Base-by-base conservation (phyloP, 306 rosid species). In the Quercus suber region DNA sequence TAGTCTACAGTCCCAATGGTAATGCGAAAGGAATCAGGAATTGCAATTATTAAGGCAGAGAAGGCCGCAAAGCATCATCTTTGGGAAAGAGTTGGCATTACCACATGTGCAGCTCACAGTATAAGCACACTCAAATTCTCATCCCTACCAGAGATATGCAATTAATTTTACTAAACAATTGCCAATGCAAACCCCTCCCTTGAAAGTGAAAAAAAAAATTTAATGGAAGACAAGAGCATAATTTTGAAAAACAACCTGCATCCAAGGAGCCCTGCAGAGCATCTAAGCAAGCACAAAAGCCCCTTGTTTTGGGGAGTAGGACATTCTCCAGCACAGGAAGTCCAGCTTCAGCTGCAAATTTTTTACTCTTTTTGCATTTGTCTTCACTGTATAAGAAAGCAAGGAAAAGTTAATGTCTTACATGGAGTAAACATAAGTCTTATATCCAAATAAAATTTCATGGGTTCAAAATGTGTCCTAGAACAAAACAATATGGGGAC, bases 231-330 rank as follows among this genome's bases (percentile, higher is more conserved):
- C 49, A 65, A 76, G 73, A 60, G 31, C 3, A 68, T 43, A 77
- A 64, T 45, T 43, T 71, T 12, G 67, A 17, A 35, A 59, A 82
- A 10, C n/a, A 85, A 96, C 99, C 98, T 91, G 94, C 97, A 83
- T 96, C 93, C 82, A 96, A 73, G 37, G 98, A 90, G 82, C 71
- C 87, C 74, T 89, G 84, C 17, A 96, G 87, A 79, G 81, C 78
- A 88, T 88, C 91, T 87, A 96, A 80, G 88, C 98, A 91, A 84
- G 92, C 90, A 86, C 84, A 86, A 83, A 96, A 96, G 3, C 99
- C 99, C 81, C 82, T 96, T 20, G 99, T 89, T 86, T 91, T 93
- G 3, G 99, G 99, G 73, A 91, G 96, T 17, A 96, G 80, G 68
- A 96, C 97, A 75, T 93, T 88, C 6, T 79, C 80, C 86, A 96